Conservation (phyloP, 148 eudicot species). For the Camellia granthamiana region DNA sequence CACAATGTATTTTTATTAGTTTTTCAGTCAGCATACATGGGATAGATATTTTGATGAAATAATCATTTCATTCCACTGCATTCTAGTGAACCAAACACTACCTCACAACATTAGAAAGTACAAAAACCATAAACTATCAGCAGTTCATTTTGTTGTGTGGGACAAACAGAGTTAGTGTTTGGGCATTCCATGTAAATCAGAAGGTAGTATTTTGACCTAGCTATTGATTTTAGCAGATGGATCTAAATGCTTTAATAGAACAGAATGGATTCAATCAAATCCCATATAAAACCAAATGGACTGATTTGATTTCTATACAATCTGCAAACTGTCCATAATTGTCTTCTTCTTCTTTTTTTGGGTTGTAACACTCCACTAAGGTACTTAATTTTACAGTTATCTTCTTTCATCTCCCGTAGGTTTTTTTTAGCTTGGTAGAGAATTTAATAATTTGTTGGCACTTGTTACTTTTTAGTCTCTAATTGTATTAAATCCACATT, state of each 20-base stretch:
- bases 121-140: background rate
- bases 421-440: too few relatives aligned
- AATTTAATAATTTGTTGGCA: background rate
- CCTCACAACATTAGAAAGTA: too few relatives aligned
- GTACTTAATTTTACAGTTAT: background rate
- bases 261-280: background rate
- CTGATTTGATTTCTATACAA: background rate
- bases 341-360: background rate
- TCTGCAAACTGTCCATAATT: background rate
- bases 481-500: background rate
- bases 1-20: too few relatives aligned
- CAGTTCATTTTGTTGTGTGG: background rate
- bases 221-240: too few relatives aligned
- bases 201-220: background rate
- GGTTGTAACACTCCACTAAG: background rate
- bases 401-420: background rate
- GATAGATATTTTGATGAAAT: too few relatives aligned
- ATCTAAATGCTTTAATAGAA: too few relatives aligned
- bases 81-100: too few relatives aligned
- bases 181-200: background rate
- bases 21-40: too few relatives aligned
- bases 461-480: background rate
- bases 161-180: background rate
- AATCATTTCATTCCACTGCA: too few relatives aligned
- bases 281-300: background rate